Evolutionary conservation across 1,139 yeast genomes (phyloP).

Genomic region (Zygosaccharomyces sapae): DNA sequence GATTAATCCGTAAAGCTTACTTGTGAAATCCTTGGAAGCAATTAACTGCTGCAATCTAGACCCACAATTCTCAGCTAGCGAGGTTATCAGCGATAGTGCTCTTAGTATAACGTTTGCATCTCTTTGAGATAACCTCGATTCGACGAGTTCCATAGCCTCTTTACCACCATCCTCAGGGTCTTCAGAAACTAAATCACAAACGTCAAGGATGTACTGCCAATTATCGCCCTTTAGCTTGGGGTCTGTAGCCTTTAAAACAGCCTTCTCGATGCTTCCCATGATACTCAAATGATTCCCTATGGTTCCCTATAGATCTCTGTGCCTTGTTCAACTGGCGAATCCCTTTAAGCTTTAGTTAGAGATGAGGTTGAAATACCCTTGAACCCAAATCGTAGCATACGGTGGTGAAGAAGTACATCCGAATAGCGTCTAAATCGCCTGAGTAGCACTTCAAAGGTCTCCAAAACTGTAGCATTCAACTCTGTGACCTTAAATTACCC

Average conservation of each 20-base stretch:
- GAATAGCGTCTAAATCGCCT: neutral
- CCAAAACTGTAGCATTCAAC: too few relatives aligned
- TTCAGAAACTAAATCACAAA: slow-evolving; percentile 71
- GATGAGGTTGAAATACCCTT: neutral
- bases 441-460: too few relatives aligned
- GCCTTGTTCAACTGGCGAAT: too few relatives aligned
- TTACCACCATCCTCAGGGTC: slow-evolving; percentile 59
- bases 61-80: slow-evolving; percentile 92
- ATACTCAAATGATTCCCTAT: too few relatives aligned
- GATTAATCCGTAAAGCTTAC: slow-evolving; percentile 51
- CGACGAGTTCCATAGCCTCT: slow-evolving; percentile 38
- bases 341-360: neutral
- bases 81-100: slow-evolving; percentile 62
- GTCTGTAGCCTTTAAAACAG: slow-evolving; percentile 65
- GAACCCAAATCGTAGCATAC: neutral
- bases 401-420: neutral
- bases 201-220: slow-evolving; percentile 79
- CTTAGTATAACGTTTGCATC: slow-evolving; percentile 83
- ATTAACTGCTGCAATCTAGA: slow-evolving; percentile 78
- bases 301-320: too few relatives aligned
- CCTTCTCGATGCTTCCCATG: slow-evolving; percentile 15
- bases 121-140: slow-evolving; percentile 50
- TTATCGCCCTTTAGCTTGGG: slow-evolving; percentile 77
- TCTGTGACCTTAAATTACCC: too few relatives aligned
- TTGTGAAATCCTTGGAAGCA: slow-evolving; percentile 65